phyloP scores from a whole-genome alignment of 805 yeast genomes.

The Metahyphopichia silvanorum region DNA sequence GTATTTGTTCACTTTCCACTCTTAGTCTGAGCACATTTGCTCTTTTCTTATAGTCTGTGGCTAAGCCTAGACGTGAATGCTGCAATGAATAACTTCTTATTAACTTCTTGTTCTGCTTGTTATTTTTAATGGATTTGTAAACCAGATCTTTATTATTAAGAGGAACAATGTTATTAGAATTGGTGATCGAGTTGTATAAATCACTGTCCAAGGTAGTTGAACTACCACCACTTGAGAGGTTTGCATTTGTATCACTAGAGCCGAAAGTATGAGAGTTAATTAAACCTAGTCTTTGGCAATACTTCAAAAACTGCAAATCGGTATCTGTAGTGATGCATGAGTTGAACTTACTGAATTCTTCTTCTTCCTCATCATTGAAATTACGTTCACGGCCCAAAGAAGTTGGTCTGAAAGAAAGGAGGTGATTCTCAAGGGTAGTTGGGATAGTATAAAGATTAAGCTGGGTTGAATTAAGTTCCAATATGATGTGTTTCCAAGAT shows the following conservation, averaged over 20 bases:
- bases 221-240: background rate
- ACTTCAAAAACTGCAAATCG: conserved; percentile 26
- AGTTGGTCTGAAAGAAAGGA: conserved; percentile 18
- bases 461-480: conserved; percentile 86
- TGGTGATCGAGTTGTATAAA: conserved; percentile 1
- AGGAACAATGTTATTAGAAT: conserved; percentile 1
- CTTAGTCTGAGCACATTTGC: conserved; percentile 70
- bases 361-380: conserved; percentile 7
- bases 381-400: conserved; percentile 5
- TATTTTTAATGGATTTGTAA: conserved; percentile 1
- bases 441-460: conserved; percentile 59
- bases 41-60: conserved; percentile 76
- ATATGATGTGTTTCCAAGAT: conserved; percentile 65
- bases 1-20: conserved; percentile 77
- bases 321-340: conserved; percentile 19
- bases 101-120: conserved; percentile 24
- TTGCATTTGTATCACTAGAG: background rate
- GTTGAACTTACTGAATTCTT: conserved; percentile 8
- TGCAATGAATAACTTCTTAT: conserved; percentile 77
- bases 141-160: background rate
- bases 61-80: conserved; percentile 79
- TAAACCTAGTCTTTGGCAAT: conserved; percentile 19
- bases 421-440: conserved; percentile 22
- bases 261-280: conserved; percentile 5
- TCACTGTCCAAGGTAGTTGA: conserved; percentile 1